Conservation (phyloP, 2,329 filamentous ascomycete species). For the Gnomoniopsis smithogilvyi region DNA sequence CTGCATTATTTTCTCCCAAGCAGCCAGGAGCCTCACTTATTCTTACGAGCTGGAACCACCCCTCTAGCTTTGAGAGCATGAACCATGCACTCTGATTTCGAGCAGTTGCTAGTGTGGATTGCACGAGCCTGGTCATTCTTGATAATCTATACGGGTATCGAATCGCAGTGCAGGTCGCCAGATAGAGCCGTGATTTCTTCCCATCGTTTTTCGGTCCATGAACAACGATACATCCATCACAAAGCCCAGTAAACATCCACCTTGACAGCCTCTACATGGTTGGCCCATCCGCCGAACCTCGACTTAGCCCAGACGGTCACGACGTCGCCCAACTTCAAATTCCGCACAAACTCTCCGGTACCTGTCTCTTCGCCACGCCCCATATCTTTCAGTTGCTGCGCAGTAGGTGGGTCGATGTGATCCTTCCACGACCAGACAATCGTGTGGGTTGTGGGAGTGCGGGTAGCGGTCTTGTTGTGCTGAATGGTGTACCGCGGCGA, state of each 20-base stretch:
- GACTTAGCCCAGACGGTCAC: conserved; percentile 60
- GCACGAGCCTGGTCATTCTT: too few species aligned
- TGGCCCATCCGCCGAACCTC: conserved; percentile 53
- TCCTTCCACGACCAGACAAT: conserved; percentile 55
- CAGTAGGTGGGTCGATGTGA: conserved; percentile 39
- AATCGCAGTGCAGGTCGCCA: too few species aligned
- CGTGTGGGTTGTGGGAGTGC: conserved; percentile 35
- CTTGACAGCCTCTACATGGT: conserved; percentile 45
- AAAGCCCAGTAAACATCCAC: conserved; percentile 58
- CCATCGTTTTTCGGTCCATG: too few species aligned
- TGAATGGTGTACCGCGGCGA: conserved; percentile 43
- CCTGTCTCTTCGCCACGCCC: conserved; percentile 51
- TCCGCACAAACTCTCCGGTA: conserved; percentile 53
- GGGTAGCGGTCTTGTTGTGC: conserved; percentile 38
- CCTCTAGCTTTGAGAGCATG: too few species aligned
- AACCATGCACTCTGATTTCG: too few species aligned
- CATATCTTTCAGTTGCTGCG: conserved; percentile 31
- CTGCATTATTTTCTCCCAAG: too few species aligned
- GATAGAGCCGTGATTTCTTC: too few species aligned
- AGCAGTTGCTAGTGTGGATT: too few species aligned
- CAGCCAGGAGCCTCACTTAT: too few species aligned
- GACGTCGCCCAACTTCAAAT: conserved; percentile 56
- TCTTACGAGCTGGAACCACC: too few species aligned
- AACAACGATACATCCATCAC: conserved; percentile 24
- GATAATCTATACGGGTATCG: too few species aligned